Percentiles rank a stretch among this genome's conserved stretches.
Evolutionary conservation across 106 monocot genomes (phyloP).

Genomic region (Dioscorea zingiberensis): DNA sequence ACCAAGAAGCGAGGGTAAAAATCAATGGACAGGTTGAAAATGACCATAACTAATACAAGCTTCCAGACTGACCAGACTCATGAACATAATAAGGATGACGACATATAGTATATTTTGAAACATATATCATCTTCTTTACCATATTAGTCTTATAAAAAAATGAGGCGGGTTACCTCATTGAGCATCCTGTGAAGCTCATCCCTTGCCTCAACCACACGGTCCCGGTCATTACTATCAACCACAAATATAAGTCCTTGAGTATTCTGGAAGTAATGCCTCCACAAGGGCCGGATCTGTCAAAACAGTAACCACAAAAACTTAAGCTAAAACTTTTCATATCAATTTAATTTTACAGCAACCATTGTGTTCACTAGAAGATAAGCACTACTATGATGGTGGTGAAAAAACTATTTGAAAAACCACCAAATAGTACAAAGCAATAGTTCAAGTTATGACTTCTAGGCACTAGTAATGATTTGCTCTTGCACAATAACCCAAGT

Average conservation of each 20-base stretch:
- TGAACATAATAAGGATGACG: too few relatives aligned
- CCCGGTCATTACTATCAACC: not conserved
- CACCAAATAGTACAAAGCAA: too few relatives aligned
- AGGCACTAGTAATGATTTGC: too few relatives aligned
- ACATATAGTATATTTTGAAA: not conserved
- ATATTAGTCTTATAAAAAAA: not conserved
- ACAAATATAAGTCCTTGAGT: not conserved
- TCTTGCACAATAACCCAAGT: too few relatives aligned
- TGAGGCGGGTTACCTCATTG: not conserved
- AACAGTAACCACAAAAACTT: not conserved
- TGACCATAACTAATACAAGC: not conserved
- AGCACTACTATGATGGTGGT: not conserved
- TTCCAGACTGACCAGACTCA: not conserved
- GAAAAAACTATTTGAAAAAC: not conserved
- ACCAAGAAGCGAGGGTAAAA: not conserved
- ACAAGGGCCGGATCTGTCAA: not conserved
- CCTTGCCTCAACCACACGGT: not conserved
- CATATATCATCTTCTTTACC: too few relatives aligned
- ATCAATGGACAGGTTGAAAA: not conserved
- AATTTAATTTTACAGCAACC: not conserved
- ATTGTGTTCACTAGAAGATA: not conserved
- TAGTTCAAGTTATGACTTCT: too few relatives aligned
- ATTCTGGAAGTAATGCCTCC: constrained; percentile 3
- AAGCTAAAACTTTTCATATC: not conserved
- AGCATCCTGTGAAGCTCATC: constrained; percentile 5